Evolutionary conservation across 2,329 filamentous ascomycete species (phyloP), one percentile per base, ranked within the genome.

Genomic region (Cadophora gregata): DNA sequence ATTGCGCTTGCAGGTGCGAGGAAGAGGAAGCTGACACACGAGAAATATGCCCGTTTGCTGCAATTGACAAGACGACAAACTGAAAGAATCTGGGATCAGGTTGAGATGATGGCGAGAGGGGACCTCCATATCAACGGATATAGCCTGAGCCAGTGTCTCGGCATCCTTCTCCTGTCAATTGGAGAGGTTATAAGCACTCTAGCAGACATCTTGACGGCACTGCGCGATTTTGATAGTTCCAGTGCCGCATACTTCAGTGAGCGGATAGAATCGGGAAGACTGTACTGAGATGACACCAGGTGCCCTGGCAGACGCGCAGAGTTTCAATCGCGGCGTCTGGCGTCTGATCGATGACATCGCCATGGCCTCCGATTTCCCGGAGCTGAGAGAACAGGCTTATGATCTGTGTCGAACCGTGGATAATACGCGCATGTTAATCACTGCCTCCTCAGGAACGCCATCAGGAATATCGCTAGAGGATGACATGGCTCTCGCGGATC

Each of bases 301-400:
- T 16, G 53, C 29, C 9, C 36, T 14, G 14, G n/a, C 29, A 36
- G 53, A 56, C 31, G 53, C 31, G 19, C 29, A 38, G 53, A 36
- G 53, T 56, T 56, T 36, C 31, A 56, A 56, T 24, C 29, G 53
- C 19, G 53, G 53, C 4, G 27, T 56, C 27, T 10, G 53, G 31
- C 29, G 27, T 36, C 53, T 56, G 21, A n/a, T 56, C 16, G 16
- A 36, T 4, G 53, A 56, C 31, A 56, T 56, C 19, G 29, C 29
- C 9, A 24, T 21, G 1, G 53, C 53, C 21, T 36, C 53, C 14
- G 31, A 31, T n/a, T 9, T 10, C 25, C 31, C 31, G 29, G 16
- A 5, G 38, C 7, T 56, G 27, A 31, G n/a, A 16, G 7, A 21
- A 3, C 10, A 14, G 53, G 53, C 53, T 12, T 14, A 56, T 14